Percentiles rank a stretch among this genome's conserved stretches.
phyloP scores from a whole-genome alignment of 2,329 filamentous ascomycete species.

The Chrysoporthe deuterocubensis region DNA sequence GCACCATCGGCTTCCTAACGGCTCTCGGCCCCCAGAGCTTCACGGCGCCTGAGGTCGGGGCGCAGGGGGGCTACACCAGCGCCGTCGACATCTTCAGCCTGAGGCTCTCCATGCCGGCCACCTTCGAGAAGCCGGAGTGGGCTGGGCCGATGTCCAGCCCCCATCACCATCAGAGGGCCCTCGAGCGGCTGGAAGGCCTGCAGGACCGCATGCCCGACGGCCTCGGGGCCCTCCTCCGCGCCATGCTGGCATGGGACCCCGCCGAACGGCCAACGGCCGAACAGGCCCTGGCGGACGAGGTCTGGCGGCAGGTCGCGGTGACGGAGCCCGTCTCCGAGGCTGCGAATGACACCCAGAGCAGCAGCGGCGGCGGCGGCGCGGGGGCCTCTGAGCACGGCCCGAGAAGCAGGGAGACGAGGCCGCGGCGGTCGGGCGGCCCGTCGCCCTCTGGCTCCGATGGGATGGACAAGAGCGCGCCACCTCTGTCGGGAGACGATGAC shows the following conservation, averaged over 20 bases:
- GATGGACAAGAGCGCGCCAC: neutral
- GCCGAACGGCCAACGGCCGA: constrained; percentile 5
- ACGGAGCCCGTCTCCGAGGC: neutral
- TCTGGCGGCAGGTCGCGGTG: neutral
- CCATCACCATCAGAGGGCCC: neutral
- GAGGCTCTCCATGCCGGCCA: constrained; percentile 9
- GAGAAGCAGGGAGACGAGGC: neutral
- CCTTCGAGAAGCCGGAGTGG: neutral
- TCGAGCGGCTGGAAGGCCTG: constrained; percentile 5
- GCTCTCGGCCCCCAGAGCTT: neutral
- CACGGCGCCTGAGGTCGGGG: constrained; percentile 3
- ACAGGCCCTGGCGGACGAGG: neutral
- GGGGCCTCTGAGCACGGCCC: neutral
- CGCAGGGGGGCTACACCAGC: neutral
- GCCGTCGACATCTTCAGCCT: constrained; percentile 17
- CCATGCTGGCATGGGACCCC: constrained; percentile 13
- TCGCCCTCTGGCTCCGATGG: neutral
- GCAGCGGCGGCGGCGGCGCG: too few species aligned
- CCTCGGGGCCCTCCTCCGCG: constrained; percentile 4
- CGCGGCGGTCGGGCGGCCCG: neutral
- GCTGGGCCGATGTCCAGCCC: neutral
- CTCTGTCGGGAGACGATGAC: neutral
- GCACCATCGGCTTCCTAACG: neutral
- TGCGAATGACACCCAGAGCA: neutral
- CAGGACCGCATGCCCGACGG: constrained; percentile 2